phyloP scores from a whole-genome alignment of 2,329 filamentous ascomycete genomes.

The Paecilomyces sp. region DNA sequence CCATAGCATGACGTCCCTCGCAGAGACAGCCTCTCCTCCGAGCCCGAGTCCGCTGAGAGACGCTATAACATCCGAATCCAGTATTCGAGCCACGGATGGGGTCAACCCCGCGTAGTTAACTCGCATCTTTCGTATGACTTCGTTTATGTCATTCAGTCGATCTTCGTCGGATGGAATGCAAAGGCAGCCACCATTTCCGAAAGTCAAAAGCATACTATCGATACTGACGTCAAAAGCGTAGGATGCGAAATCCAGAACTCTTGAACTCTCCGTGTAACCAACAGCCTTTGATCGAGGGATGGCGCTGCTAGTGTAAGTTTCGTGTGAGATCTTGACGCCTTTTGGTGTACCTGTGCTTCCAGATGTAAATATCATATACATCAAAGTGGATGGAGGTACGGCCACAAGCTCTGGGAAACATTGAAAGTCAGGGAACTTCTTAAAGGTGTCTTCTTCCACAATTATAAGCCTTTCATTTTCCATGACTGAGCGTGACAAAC shows the following conservation, averaged over 20 bases:
- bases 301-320: constrained; percentile 51
- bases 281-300: constrained; percentile 47
- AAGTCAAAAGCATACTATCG: constrained; percentile 47
- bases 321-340: constrained; percentile 57
- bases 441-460: neutral
- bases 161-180: constrained; percentile 50
- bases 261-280: constrained; percentile 43
- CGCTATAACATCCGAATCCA: constrained; percentile 36
- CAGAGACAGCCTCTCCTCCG: constrained; percentile 30
- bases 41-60: constrained; percentile 26
- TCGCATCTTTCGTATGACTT: constrained; percentile 43
- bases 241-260: constrained; percentile 53
- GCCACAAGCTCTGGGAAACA: constrained; percentile 8
- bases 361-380: constrained; percentile 57
- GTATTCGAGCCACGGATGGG: constrained; percentile 47
- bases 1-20: constrained; percentile 26
- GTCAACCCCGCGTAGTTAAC: constrained; percentile 54
- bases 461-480: constrained; percentile 11
- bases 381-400: constrained; percentile 28
- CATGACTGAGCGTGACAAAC: constrained; percentile 22
- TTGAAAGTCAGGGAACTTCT: constrained; percentile 6
- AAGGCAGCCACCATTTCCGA: constrained; percentile 52
- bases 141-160: constrained; percentile 42
- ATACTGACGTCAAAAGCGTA: constrained; percentile 43
- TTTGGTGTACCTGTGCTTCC: constrained; percentile 47